These are phyloP conservation scores for Penicillium sp. DNA, from an alignment of 2,329 filamentous ascomycete genomes.

Conservation along the genomic window DNA sequence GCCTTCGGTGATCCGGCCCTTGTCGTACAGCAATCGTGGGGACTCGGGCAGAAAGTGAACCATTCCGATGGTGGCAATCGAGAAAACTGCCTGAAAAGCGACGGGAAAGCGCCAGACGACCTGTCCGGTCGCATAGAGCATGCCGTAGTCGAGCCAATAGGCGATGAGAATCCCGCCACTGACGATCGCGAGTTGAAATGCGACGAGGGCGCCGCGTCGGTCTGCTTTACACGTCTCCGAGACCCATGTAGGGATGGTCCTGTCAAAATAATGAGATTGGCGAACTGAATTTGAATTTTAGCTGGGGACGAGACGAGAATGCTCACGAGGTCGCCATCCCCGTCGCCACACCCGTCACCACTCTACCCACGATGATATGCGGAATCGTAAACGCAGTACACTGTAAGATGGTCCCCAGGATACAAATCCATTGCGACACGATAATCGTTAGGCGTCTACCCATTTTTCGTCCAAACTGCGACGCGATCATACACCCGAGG, in stretches of 20 bases:
- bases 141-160: conserved; percentile 3
- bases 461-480: background rate
- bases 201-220: too few species aligned
- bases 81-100: conserved; percentile 1
- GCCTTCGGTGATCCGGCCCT: too few species aligned
- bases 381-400: conserved; percentile 3
- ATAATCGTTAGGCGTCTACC: background rate
- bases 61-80: background rate
- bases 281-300: too few species aligned
- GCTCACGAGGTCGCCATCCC: background rate
- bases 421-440: background rate
- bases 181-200: background rate
- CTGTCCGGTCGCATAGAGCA: background rate
- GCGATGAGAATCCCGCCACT: background rate
- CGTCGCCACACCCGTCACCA: conserved; percentile 4
- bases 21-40: too few species aligned
- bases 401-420: conserved; percentile 2
- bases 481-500: conserved; percentile 3
- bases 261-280: too few species aligned
- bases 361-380: conserved; percentile 2
- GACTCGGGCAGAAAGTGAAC: background rate
- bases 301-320: too few species aligned
- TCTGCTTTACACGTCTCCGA: too few species aligned
- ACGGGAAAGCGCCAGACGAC: conserved; percentile 2
- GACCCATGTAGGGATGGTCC: too few species aligned